Base-by-base conservation (phyloP, 1,139 yeast genomes). In the Diutina ranongensis region DNA sequence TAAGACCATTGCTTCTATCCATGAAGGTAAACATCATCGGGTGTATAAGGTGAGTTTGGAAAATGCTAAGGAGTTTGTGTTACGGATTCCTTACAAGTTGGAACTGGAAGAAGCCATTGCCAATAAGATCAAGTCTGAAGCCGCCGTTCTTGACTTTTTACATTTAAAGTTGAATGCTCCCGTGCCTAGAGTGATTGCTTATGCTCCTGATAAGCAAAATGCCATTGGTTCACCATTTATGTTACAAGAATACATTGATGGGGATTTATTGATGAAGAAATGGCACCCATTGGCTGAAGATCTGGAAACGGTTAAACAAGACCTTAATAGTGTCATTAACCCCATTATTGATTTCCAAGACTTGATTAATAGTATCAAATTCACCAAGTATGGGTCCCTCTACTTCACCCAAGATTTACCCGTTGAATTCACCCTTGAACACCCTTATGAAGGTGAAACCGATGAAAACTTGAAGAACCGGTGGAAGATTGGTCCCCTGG, bases 11-110 rank as follows among this genome's bases (percentile, higher is more conserved):
- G 78, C 86, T 48, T 83, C 94, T 50, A 73, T 87, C 50, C 95
- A 87, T 57, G 97, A 92, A 62, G 97, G 97, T 48, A 87, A 86
- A 63, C 96, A 87, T 58, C 92, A 92, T 64, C 76, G 95, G 59
- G 69, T 89, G 48, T 92, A 88, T 63, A 78, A 81, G 57, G 66
- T 87, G 33, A 76, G 77, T 19, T 68, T 88, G 48, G 74, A 81
- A 45, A 80, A 72, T 7, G 28, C 18, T 18, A 80, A 77, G 52
- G 65, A 74, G 12, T 79, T 83, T 52, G 77, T 86, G 20, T 71
- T 92, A 60, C 76, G 97, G 61, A 76, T 92, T 47, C 97, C 98
- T 13, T 92, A 92, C 60, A 76, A 82, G 44, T 66, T 81, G 48
- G 84, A 72, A 47, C 74, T 84, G 20, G 78, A 76, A 48, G 75